Percentiles rank a stretch among this genome's conserved stretches.
phyloP scores from a whole-genome alignment of 148 eudicot genomes.

The Hydrangea macrophylla region DNA sequence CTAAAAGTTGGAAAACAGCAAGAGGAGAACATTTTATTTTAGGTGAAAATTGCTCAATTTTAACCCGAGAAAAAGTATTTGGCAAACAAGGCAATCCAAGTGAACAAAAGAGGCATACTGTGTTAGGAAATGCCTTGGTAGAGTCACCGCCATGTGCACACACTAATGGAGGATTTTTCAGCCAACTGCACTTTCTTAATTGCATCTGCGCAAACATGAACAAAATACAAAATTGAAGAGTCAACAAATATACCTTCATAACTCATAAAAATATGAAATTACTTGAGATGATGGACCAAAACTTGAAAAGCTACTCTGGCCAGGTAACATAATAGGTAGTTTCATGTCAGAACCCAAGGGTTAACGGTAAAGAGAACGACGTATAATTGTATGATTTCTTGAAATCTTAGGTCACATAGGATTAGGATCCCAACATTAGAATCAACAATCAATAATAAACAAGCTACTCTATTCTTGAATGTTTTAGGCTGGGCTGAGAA shows the following conservation, averaged over 20 bases:
- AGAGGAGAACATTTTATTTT: neutral
- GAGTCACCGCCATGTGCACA: conserved; percentile 99
- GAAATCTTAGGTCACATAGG: neutral
- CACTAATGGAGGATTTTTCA: conserved; percentile 75
- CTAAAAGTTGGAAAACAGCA: conserved; percentile 8
- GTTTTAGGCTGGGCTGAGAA: too few relatives aligned
- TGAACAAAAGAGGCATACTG: conserved; percentile 43
- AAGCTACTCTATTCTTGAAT: neutral
- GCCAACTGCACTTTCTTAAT: conserved; percentile 72
- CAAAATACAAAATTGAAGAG: conserved; percentile 7
- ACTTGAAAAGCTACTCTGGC: neutral
- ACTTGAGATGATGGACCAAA: neutral
- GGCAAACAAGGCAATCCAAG: neutral
- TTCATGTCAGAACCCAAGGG: neutral
- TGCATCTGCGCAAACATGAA: conserved; percentile 54
- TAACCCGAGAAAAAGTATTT: neutral
- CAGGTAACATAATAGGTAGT: neutral
- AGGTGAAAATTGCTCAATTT: neutral
- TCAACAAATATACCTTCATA: conserved; percentile 9
- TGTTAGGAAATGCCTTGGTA: conserved; percentile 78
- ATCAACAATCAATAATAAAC: neutral
- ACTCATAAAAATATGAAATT: neutral
- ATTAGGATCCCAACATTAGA: too few relatives aligned
- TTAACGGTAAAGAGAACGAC: neutral
- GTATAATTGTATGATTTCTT: conserved; percentile 3